Evolutionary conservation across 2,329 filamentous ascomycete species (phyloP).

Genomic region (Aspergillus sp.): DNA sequence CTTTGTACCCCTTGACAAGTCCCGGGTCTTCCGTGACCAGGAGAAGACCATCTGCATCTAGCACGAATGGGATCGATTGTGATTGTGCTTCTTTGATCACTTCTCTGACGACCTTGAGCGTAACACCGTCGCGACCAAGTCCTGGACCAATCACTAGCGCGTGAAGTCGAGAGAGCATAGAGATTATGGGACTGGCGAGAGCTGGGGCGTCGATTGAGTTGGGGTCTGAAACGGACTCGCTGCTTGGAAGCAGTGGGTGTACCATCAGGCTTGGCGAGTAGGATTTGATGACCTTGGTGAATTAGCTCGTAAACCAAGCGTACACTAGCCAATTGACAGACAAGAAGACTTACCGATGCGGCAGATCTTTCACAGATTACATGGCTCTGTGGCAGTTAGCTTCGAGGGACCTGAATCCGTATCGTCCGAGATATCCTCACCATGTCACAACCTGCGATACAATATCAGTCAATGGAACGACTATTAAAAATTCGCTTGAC

Average conservation of each 20-base stretch:
- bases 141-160: slow-evolving; percentile 90
- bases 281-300: slow-evolving; percentile 74
- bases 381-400: slow-evolving; percentile 49
- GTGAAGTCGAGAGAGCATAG: slow-evolving; percentile 79
- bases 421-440: slow-evolving; percentile 41
- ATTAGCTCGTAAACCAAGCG: neutral
- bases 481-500: slow-evolving; percentile 3
- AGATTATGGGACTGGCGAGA: slow-evolving; percentile 63
- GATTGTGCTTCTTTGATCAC: slow-evolving; percentile 74
- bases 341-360: slow-evolving; percentile 42
- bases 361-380: slow-evolving; percentile 92
- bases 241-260: slow-evolving; percentile 86
- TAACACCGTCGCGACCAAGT: slow-evolving; percentile 78
- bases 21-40: slow-evolving; percentile 69
- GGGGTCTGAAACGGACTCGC: slow-evolving; percentile 45
- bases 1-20: slow-evolving; percentile 70
- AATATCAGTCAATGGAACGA: slow-evolving; percentile 6
- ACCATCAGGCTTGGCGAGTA: slow-evolving; percentile 99
- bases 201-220: slow-evolving; percentile 48
- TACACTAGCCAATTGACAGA: neutral
- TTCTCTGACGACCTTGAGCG: slow-evolving; percentile 75
- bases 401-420: neutral
- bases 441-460: slow-evolving; percentile 61
- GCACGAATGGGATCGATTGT: slow-evolving; percentile 66
- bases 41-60: slow-evolving; percentile 84